Evolutionary conservation across 1,139 yeast species (phyloP).

Genomic region (Debaryomyces psychrophilus): DNA sequence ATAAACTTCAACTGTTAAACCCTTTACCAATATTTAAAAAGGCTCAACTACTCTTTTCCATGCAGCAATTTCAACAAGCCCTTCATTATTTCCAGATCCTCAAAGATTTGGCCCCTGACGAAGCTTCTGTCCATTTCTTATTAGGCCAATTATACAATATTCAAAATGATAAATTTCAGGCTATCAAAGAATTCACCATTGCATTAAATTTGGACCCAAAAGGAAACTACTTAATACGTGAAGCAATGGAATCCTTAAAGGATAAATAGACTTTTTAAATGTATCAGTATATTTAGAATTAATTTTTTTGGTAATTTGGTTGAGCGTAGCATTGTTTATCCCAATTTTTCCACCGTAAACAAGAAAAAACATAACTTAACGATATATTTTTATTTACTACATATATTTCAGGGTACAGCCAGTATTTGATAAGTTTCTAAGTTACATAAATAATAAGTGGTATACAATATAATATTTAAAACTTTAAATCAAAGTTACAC

Average conservation of each 20-base stretch:
- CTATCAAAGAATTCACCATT: conserved; percentile 83
- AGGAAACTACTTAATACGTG: conserved; percentile 84
- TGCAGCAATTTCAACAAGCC: conserved; percentile 75
- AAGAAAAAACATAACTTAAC: background rate
- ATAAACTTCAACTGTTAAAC: conserved; percentile 80
- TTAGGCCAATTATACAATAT: conserved; percentile 86
- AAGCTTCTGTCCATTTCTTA: conserved; percentile 88
- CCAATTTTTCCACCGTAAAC: background rate
- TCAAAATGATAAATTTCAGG: conserved; percentile 72
- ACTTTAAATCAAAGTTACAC: background rate
- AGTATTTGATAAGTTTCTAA: background rate
- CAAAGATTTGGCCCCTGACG: conserved; percentile 83
- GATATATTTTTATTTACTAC: background rate
- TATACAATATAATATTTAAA: background rate
- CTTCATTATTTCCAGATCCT: conserved; percentile 72
- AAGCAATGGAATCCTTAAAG: conserved; percentile 68
- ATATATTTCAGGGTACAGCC: background rate
- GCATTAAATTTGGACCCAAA: conserved; percentile 94
- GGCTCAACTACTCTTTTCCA: conserved; percentile 76
- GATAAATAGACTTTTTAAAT: conserved; percentile 18
- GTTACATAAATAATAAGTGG: background rate
- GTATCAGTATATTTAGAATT: background rate
- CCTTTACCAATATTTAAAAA: conserved; percentile 88
- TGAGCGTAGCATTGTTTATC: background rate
- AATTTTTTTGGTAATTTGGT: conserved; percentile 2